Percentiles rank a stretch among this genome's conserved stretches.
phyloP scores from a whole-genome alignment of 768 basidiomycete genomes.

The Arthromyces matolae region DNA sequence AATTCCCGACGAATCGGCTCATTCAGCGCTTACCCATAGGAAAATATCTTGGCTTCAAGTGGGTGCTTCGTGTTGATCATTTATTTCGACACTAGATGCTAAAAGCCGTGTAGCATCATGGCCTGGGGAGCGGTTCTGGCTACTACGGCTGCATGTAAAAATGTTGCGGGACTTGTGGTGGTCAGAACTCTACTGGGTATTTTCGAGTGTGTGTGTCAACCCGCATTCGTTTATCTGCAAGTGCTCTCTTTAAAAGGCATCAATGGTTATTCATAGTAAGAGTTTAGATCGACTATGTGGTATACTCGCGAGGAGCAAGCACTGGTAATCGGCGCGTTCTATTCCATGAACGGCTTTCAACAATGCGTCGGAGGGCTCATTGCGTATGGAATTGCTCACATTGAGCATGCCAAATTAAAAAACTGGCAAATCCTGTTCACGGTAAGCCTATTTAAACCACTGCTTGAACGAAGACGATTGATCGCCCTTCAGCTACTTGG shows the following conservation, averaged over 20 bases:
- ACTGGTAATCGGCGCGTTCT: slow-evolving; percentile 41
- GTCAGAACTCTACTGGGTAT: slow-evolving; percentile 45
- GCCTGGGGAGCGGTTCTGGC: slow-evolving; percentile 46
- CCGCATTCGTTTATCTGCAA: slow-evolving; percentile 42
- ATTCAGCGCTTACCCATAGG: slow-evolving; percentile 47
- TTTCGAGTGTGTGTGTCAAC: slow-evolving; percentile 48
- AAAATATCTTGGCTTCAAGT: slow-evolving; percentile 46
- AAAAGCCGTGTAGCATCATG: slow-evolving; percentile 23
- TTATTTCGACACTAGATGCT: background rate
- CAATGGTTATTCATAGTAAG: no score
- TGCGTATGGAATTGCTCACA: slow-evolving; percentile 46
- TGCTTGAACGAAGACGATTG: background rate
- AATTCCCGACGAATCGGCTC: slow-evolving; percentile 46
- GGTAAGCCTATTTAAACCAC: slow-evolving; percentile 17
- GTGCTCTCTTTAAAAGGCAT: slow-evolving; percentile 7
- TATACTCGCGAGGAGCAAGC: slow-evolving; percentile 50
- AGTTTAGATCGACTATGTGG: slow-evolving; percentile 47
- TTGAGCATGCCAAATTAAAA: slow-evolving; percentile 36
- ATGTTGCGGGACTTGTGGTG: slow-evolving; percentile 39
- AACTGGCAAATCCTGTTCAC: slow-evolving; percentile 51
- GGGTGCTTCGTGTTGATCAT: slow-evolving; percentile 15
- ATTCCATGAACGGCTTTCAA: slow-evolving; percentile 46
- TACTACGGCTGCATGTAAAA: slow-evolving; percentile 45
- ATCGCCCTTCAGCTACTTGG: slow-evolving; percentile 34
- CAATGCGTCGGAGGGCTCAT: slow-evolving; percentile 48